Conservation (phyloP, 495 filamentous ascomycete species). For the Aspergillus biplanus region DNA sequence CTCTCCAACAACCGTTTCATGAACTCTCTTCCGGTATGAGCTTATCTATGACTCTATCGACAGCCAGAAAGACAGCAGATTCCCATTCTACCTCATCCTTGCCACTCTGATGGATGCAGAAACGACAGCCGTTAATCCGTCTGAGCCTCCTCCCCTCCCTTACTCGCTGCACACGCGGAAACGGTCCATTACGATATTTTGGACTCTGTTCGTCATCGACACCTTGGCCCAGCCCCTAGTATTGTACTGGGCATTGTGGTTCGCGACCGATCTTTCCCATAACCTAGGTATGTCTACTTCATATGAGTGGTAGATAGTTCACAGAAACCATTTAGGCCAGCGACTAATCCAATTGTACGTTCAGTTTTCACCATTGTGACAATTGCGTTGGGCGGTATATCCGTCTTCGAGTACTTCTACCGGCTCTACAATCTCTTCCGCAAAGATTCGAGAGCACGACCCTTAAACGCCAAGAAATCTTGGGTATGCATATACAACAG, state of each 20-base stretch:
- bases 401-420: slow-evolving; percentile 62
- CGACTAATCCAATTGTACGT: not conserved
- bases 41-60: slow-evolving; percentile 4
- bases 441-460: slow-evolving; percentile 54
- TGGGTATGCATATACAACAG: slow-evolving; percentile 39
- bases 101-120: slow-evolving; percentile 42
- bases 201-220: slow-evolving; percentile 60
- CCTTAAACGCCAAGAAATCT: slow-evolving; percentile 54
- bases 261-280: slow-evolving; percentile 55
- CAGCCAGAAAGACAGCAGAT: slow-evolving; percentile 7
- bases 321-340: too few species aligned
- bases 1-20: not conserved
- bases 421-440: slow-evolving; percentile 48
- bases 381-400: slow-evolving; percentile 57
- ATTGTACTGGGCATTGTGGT: slow-evolving; percentile 62
- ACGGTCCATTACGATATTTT: slow-evolving; percentile 59
- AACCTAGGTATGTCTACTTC: slow-evolving; percentile 50
- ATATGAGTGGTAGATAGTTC: too few species aligned
- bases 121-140: slow-evolving; percentile 20
- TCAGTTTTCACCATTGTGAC: slow-evolving; percentile 64
- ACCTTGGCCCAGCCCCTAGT: slow-evolving; percentile 56
- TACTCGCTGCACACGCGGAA: slow-evolving; percentile 59
- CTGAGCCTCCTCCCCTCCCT: slow-evolving; percentile 57
- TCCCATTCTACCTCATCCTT: slow-evolving; percentile 1
- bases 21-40: not conserved